A percentile compares a stretch with the other conserved stretches of the same genome.
Evolutionary conservation across 2,329 filamentous ascomycete genomes (phyloP).

Genomic region (Neophaeococcomyces mojaviensis): DNA sequence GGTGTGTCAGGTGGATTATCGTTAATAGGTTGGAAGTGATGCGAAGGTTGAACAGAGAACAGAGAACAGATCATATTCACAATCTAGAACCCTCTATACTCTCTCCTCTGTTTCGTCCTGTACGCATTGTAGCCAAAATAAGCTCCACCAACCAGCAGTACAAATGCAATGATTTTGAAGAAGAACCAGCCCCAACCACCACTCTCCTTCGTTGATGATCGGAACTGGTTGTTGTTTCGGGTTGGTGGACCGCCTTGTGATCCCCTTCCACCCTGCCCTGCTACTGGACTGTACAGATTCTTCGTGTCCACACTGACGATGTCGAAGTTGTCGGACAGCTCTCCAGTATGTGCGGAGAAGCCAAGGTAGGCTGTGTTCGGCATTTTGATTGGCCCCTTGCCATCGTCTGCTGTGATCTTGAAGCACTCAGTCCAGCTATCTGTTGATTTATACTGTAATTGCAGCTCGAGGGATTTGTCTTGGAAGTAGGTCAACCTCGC

Average conservation of each 20-base stretch:
- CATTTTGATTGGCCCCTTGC: conserved; percentile 61
- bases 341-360: conserved; percentile 73
- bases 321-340: conserved; percentile 96
- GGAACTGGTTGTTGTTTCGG: conserved; percentile 22
- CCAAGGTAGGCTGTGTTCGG: conserved; percentile 63
- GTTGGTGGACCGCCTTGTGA: conserved; percentile 14
- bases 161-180: conserved; percentile 73
- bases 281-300: conserved; percentile 68
- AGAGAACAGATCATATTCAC: background rate
- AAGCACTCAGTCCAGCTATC: conserved; percentile 88
- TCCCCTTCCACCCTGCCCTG: conserved; percentile 16
- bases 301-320: conserved; percentile 78
- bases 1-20: no score
- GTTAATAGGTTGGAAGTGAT: no score
- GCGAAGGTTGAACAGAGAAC: no score
- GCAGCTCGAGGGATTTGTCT: conserved; percentile 82
- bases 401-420: conserved; percentile 52
- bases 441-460: conserved; percentile 89
- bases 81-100: conserved; percentile 19
- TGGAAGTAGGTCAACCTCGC: conserved; percentile 90
- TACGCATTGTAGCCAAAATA: conserved; percentile 86
- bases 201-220: conserved; percentile 19
- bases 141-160: conserved; percentile 59
- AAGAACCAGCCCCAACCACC: conserved; percentile 63
- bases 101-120: conserved; percentile 50